Conservation (phyloP, 163 green algal species). For the Chlorella variabilis region DNA sequence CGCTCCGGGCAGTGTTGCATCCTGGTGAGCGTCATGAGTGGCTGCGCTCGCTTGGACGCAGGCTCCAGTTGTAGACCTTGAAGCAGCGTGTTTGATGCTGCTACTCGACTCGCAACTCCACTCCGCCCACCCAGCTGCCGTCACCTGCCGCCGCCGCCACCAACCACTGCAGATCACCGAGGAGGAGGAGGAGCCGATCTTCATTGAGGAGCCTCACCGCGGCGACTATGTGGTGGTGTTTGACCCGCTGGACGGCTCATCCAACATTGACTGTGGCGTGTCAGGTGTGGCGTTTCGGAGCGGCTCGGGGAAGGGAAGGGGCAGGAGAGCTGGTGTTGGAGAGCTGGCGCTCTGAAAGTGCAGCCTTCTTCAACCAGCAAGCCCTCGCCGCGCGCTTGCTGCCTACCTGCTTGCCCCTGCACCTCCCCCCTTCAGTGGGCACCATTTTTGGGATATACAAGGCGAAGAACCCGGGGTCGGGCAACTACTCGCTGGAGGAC, state of each 20-base stretch:
- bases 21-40: constrained; percentile 52
- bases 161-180: constrained; percentile 42
- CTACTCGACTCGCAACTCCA: too few relatives aligned
- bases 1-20: constrained; percentile 58
- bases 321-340: too few relatives aligned
- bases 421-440: constrained; percentile 47
- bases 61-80: too few relatives aligned
- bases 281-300: constrained; percentile 37
- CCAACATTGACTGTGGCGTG: constrained; percentile 83
- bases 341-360: too few relatives aligned
- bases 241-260: constrained; percentile 78
- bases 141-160: not conserved
- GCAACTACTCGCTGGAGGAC: constrained; percentile 51
- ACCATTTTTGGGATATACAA: constrained; percentile 84
- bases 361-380: too few relatives aligned
- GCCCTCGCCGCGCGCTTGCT: not conserved
- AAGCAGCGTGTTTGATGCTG: not conserved
- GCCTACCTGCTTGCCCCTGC: not conserved
- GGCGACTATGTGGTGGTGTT: constrained; percentile 76
- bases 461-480: constrained; percentile 30
- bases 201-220: constrained; percentile 47
- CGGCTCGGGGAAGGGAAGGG: too few relatives aligned
- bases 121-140: too few relatives aligned
- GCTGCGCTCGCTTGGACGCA: too few relatives aligned
- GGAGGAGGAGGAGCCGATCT: constrained; percentile 59